phyloP scores from a whole-genome alignment of 257 asterid genomes.

The Oldenlandia corymbosa region DNA sequence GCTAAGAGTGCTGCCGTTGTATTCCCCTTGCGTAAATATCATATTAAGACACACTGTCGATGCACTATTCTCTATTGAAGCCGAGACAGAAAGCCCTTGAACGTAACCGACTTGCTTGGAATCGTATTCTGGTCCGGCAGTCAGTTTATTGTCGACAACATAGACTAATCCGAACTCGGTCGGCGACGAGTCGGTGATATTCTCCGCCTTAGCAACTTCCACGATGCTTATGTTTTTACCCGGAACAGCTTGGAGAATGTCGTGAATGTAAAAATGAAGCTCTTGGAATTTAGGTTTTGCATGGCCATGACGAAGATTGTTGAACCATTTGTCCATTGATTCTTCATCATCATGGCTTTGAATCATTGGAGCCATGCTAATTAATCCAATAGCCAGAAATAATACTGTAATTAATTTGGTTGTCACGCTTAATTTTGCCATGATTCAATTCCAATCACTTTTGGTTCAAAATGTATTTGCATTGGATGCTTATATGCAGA shows the following conservation, averaged over 20 bases:
- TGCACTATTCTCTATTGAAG: neutral
- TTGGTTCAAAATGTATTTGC: too few relatives aligned
- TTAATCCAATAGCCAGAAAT: neutral
- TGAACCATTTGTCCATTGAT: neutral
- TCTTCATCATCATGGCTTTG: neutral
- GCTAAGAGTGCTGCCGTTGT: neutral
- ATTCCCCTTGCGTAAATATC: neutral
- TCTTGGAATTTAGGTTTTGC: neutral
- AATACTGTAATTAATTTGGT: too few relatives aligned
- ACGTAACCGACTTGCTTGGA: neutral
- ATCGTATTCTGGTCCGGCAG: neutral
- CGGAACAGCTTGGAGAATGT: neutral
- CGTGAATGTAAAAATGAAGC: conserved; percentile 1
- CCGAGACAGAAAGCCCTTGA: neutral
- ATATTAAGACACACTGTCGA: neutral
- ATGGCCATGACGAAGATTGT: neutral
- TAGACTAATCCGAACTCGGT: neutral
- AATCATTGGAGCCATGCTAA: neutral
- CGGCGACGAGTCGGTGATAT: neutral
- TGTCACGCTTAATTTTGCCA: neutral
- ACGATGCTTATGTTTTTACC: neutral
- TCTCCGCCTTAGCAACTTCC: neutral
- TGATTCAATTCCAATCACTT: neutral
- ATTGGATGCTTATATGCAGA: too few relatives aligned
- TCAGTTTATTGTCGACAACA: neutral